Evolutionary conservation across 164 flowering plant genomes (phyloP).

Genomic region (Dillenia suffruticosa): DNA sequence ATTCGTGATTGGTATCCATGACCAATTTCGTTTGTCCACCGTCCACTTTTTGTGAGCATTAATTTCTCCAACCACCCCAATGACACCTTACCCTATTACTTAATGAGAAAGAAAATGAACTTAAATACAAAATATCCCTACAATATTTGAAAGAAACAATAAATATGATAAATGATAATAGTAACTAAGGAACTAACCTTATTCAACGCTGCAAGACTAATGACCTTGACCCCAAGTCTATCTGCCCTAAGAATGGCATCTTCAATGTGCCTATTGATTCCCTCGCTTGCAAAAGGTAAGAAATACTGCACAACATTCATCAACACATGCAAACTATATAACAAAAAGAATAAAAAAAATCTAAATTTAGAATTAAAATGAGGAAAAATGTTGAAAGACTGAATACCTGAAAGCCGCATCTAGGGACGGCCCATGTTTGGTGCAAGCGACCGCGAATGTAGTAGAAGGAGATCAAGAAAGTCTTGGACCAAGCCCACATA

Average conservation of each 20-base stretch:
- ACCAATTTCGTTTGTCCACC: no score
- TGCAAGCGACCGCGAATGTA: conserved; percentile 49
- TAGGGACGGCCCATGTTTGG: conserved; percentile 81
- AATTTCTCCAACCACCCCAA: conserved; percentile 1
- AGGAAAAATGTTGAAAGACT: not conserved
- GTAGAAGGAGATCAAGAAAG: conserved; percentile 57
- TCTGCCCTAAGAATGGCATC: conserved; percentile 83
- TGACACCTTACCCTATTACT: not conserved
- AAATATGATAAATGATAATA: not conserved
- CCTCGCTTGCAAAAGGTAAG: conserved; percentile 72
- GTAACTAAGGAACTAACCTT: conserved; percentile 43
- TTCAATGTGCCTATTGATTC: conserved; percentile 82
- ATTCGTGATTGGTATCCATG: no score
- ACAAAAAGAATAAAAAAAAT: not conserved
- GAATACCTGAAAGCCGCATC: conserved; percentile 86
- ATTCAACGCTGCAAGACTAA: conserved; percentile 93
- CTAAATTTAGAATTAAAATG: not conserved
- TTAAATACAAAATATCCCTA: not conserved
- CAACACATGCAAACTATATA: not conserved
- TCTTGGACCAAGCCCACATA: conserved; percentile 73
- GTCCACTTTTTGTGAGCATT: not conserved
- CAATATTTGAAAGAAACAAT: not conserved
- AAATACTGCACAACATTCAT: conserved; percentile 59
- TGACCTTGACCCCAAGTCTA: conserved; percentile 70
- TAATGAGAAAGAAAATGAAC: no score